A percentile compares a stretch with the other conserved stretches of the same genome.
Conservation (phyloP, 2,329 filamentous ascomycete species). For the Aplosporella prunicola region DNA sequence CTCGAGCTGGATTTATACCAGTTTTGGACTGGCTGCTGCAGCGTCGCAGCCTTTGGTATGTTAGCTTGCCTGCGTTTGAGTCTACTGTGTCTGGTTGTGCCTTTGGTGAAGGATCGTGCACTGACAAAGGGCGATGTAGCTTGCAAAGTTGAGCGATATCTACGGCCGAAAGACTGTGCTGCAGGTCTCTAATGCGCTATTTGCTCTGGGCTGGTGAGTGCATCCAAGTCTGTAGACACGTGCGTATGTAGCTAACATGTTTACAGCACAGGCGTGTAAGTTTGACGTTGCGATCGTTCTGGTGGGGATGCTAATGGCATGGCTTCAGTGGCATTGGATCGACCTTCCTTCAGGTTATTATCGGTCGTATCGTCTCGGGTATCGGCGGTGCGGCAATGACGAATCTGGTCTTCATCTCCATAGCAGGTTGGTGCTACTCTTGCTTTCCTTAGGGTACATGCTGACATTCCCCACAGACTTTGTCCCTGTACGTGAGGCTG, state of each 20-base stretch:
- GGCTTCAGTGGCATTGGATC: slow-evolving; percentile 26
- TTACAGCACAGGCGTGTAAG: no score
- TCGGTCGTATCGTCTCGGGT: slow-evolving; percentile 33
- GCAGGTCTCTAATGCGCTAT: slow-evolving; percentile 31
- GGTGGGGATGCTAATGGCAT: slow-evolving; percentile 11
- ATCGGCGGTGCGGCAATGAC: slow-evolving; percentile 37
- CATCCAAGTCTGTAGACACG: background rate
- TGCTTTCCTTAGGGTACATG: background rate
- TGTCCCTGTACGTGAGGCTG: slow-evolving; percentile 40
- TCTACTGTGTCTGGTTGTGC: no score
- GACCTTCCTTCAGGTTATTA: slow-evolving; percentile 31
- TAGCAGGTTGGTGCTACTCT: background rate
- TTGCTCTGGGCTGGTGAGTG: slow-evolving; percentile 31
- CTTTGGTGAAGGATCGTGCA: background rate
- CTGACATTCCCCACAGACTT: slow-evolving; percentile 36
- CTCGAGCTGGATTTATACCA: slow-evolving; percentile 36
- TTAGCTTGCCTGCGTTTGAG: no score
- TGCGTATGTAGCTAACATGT: background rate
- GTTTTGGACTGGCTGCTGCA: slow-evolving; percentile 35
- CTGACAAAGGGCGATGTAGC: slow-evolving; percentile 15
- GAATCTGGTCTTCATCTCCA: slow-evolving; percentile 11
- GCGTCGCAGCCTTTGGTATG: slow-evolving; percentile 29
- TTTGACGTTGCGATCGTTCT: no score
- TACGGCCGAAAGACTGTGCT: slow-evolving; percentile 36
- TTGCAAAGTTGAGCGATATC: slow-evolving; percentile 38